These are phyloP conservation scores for Trichoderma hamatum DNA, from an alignment of 2,329 filamentous ascomycete species.

Conservation along the genomic window DNA sequence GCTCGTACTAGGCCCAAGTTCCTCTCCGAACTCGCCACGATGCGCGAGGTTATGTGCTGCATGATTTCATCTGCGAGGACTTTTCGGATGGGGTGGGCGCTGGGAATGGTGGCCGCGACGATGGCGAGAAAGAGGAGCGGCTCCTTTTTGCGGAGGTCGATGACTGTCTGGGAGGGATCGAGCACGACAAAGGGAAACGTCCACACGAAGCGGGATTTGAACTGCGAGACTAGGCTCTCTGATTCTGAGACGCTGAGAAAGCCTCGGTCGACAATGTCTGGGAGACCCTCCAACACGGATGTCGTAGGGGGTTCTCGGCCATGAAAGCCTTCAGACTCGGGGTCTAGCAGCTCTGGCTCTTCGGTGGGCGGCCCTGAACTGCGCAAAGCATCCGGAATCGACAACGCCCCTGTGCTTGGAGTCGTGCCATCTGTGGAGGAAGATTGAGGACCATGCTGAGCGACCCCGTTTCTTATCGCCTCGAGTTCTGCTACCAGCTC, in stretches of 20 bases:
- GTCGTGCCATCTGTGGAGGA: neutral
- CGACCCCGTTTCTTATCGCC: neutral
- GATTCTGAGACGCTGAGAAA: conserved; percentile 17
- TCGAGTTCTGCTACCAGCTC: conserved; percentile 11
- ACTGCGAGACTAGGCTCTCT: conserved; percentile 3
- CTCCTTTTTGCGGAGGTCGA: conserved; percentile 3
- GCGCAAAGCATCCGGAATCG: neutral
- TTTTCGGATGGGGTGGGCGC: conserved; percentile 18
- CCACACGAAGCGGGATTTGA: conserved; percentile 20
- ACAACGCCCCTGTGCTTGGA: neutral
- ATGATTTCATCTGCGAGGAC: conserved; percentile 23
- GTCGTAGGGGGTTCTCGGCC: neutral
- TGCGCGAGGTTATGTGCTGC: conserved; percentile 24
- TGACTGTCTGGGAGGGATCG: conserved; percentile 5
- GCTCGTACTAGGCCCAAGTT: conserved; percentile 24
- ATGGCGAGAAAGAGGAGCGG: conserved; percentile 27
- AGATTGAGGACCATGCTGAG: neutral
- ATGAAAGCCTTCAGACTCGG: conserved; percentile 11
- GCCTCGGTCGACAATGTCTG: conserved; percentile 25
- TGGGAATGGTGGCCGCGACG: conserved; percentile 13
- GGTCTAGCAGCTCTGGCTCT: neutral
- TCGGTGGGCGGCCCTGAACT: neutral
- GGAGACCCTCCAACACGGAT: conserved; percentile 17
- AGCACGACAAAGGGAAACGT: conserved; percentile 26
- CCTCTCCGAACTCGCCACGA: conserved; percentile 25